A percentile compares a stretch with the other conserved stretches of the same genome.
phyloP scores from a whole-genome alignment of 495 filamentous ascomycete genomes.

The Niebla homalea region DNA sequence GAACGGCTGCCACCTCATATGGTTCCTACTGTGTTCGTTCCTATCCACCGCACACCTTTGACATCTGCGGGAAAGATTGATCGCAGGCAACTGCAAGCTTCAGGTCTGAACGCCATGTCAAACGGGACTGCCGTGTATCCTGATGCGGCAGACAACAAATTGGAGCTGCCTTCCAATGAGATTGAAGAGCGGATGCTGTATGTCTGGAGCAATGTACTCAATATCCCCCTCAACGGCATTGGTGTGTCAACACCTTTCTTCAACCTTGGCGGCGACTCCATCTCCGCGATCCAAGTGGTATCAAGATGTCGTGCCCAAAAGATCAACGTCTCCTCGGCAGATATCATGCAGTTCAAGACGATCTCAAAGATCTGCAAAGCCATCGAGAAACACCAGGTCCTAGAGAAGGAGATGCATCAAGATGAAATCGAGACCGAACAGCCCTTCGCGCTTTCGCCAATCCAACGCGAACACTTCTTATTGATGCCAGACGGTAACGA shows the following conservation, averaged over 20 bases:
- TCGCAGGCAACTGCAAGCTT: slow-evolving; percentile 30
- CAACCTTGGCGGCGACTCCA: slow-evolving; percentile 43
- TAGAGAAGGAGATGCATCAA: too few relatives aligned
- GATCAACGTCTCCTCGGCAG: background rate
- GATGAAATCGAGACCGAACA: too few relatives aligned
- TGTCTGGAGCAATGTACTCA: slow-evolving; percentile 26
- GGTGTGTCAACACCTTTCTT: slow-evolving; percentile 37
- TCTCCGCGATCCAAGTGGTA: slow-evolving; percentile 42
- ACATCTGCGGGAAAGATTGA: slow-evolving; percentile 39
- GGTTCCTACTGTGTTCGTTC: slow-evolving; percentile 36
- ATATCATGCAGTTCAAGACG: too few relatives aligned
- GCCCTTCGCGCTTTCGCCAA: too few relatives aligned
- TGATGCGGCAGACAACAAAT: background rate
- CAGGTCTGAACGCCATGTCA: background rate
- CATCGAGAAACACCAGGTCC: too few relatives aligned
- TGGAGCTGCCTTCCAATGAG: background rate
- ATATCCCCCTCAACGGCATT: slow-evolving; percentile 20
- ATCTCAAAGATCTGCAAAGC: too few relatives aligned
- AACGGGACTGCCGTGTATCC: background rate
- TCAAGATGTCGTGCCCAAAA: slow-evolving; percentile 9
- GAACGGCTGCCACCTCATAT: slow-evolving; percentile 25
- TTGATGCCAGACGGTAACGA: too few relatives aligned
- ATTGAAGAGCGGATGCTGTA: slow-evolving; percentile 20
- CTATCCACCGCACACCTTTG: slow-evolving; percentile 31
- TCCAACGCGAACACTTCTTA: too few relatives aligned